Base-by-base conservation (phyloP, 352 stramenopile species). In the Pythium brachiatum region DNA sequence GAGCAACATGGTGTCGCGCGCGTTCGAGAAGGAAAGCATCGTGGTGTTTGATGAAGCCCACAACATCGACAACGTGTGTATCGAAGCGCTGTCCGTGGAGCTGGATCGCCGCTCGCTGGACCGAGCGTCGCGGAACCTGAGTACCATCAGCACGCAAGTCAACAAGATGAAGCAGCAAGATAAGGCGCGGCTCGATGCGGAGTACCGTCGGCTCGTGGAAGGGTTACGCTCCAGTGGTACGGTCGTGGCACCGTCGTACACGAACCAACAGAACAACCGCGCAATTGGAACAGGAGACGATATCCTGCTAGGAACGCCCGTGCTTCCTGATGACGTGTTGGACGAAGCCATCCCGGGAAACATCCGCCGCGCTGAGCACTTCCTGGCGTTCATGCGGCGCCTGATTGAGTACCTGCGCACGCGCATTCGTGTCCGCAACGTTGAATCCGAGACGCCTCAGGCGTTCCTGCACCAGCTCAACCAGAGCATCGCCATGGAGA, bases 11-110 rank as follows among this genome's bases (percentile, higher is more conserved):
- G 89, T 98, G 18, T 97, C 90, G n/a, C 73, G 95, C 26, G 88
- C 98, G 67, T 89, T 99, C 47, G 96, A 99, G 70, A 92, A 89
- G 57, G 86, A 94, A 57, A 91, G 83, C 63, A 95, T 97, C 56
- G 75, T 97, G 20, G 96, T 99, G 2, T 99, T 99, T 75, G 97
- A 99, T 73, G 97, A 99, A 73, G 97, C 96, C 3, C 97, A 99
- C 72, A 99, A 99, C 76, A 99, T 99, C 65, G 97, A 99, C 72
- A 99, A 97, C 84, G 96, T 99, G 18, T 99, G 97, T 66, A 99
- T 99, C 62, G 97, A 99, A 87, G 97, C 97, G 41, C 73, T 99
- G 2, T 98, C 85, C 51, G 97, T 99, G 0, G 96, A 96, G 15
- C 86, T 99, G 34, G 95, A 99, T 64, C 86, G 92, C 18, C 77